phyloP scores from a whole-genome alignment of 78 protist species.

The Polysphondylium violaceum region DNA sequence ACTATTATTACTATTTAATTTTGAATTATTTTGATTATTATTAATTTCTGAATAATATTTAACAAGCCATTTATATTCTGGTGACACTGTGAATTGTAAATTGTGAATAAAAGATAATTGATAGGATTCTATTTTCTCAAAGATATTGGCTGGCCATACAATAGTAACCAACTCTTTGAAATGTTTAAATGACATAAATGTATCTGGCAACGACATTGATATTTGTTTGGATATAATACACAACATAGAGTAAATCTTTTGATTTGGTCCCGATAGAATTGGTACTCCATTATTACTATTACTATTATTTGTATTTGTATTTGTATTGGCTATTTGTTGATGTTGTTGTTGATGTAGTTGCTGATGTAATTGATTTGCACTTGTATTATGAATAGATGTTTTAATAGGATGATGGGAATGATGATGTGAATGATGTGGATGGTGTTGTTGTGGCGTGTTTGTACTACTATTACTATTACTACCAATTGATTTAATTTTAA shows the following conservation, averaged over 20 bases:
- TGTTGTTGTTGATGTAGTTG: slow-evolving; percentile 11
- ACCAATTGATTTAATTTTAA: too few species aligned
- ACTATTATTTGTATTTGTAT: neutral
- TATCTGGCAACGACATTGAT: slow-evolving; percentile 56
- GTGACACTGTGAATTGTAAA: slow-evolving; percentile 42
- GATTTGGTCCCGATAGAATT: slow-evolving; percentile 26
- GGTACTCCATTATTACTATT: too few species aligned
- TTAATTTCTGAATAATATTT: slow-evolving; percentile 46
- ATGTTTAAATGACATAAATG: slow-evolving; percentile 64
- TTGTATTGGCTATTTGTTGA: neutral
- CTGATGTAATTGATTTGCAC: neutral
- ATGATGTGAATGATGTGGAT: neutral
- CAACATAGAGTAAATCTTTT: slow-evolving; percentile 28
- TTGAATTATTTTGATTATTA: neutral
- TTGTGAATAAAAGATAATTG: slow-evolving; percentile 15
- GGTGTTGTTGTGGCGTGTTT: neutral
- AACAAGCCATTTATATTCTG: slow-evolving; percentile 41
- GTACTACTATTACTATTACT: too few species aligned
- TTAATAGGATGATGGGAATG: neutral
- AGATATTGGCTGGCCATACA: slow-evolving; percentile 26
- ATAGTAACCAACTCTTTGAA: slow-evolving; percentile 33
- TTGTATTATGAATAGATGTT: neutral
- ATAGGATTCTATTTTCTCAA: slow-evolving; percentile 9
- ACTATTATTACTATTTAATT: neutral
- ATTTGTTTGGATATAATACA: slow-evolving; percentile 54